phyloP scores from a whole-genome alignment of 192 early-diverging fungal species.

The Cetraspora pellucida region DNA sequence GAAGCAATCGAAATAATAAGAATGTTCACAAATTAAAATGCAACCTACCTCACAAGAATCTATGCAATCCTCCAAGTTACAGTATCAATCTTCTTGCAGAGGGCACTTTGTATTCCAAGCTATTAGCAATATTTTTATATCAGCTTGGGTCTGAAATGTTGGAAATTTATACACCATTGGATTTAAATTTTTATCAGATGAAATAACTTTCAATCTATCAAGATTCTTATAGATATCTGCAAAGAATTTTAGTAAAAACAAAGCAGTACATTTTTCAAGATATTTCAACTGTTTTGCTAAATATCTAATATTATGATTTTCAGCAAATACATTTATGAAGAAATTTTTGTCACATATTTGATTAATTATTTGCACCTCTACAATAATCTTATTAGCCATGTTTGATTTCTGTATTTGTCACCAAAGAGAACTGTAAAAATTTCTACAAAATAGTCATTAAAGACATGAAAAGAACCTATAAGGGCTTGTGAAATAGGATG shows the following conservation, averaged over 20 bases:
- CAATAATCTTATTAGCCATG: background rate
- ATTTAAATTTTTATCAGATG: conserved; percentile 8
- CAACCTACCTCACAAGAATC: no score
- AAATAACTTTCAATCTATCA: background rate
- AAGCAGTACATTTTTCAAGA: conserved; percentile 28
- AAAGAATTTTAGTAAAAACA: no score
- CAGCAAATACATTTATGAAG: conserved; percentile 9
- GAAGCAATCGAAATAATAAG: no score
- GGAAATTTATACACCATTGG: background rate
- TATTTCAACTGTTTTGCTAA: conserved; percentile 25
- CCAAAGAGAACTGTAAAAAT: conserved; percentile 6
- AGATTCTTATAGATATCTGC: background rate
- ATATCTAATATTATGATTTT: background rate
- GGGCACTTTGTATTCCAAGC: no score
- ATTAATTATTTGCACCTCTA: conserved; percentile 8
- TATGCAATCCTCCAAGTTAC: no score
- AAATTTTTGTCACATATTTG: conserved; percentile 8
- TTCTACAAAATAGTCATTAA: conserved; percentile 26
- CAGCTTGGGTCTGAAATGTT: no score
- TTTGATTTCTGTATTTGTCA: conserved; percentile 23
- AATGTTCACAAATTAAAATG: no score
- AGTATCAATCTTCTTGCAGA: no score
- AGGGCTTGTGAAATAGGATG: conserved; percentile 11
- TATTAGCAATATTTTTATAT: no score
- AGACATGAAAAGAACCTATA: conserved; percentile 9